Evolutionary conservation across 176 grass and related monocot genomes (phyloP).

Genomic region (Ensete glaucum): DNA sequence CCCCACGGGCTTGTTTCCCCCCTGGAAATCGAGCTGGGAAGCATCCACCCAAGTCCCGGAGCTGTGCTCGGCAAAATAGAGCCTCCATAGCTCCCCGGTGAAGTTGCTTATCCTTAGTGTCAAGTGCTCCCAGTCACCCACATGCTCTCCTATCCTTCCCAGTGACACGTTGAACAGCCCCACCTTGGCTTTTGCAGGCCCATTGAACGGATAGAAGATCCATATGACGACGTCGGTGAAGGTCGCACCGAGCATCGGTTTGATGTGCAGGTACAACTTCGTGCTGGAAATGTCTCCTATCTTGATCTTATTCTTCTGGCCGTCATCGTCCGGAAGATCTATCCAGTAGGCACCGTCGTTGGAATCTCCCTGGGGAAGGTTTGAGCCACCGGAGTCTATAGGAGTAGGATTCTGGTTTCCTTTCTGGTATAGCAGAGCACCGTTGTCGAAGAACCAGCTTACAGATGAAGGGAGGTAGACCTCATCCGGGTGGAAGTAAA

Average conservation of each 20-base stretch:
- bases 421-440: slow-evolving; percentile 66
- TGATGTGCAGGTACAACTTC: slow-evolving; percentile 55
- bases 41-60: slow-evolving; percentile 49
- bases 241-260: slow-evolving; percentile 79
- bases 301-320: slow-evolving; percentile 35
- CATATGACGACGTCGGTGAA: slow-evolving; percentile 60
- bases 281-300: slow-evolving; percentile 45
- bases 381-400: slow-evolving; percentile 49
- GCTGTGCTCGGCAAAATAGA: slow-evolving; percentile 63
- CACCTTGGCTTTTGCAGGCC: slow-evolving; percentile 54
- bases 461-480: too few relatives aligned
- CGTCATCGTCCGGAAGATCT: slow-evolving; percentile 42
- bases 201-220: slow-evolving; percentile 81
- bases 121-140: slow-evolving; percentile 87
- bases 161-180: slow-evolving; percentile 24
- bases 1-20: slow-evolving; percentile 29
- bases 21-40: slow-evolving; percentile 47
- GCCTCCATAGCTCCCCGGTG: slow-evolving; percentile 37
- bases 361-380: slow-evolving; percentile 55
- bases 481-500: too few relatives aligned
- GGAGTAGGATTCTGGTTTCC: slow-evolving; percentile 30
- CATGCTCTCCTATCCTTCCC: slow-evolving; percentile 61
- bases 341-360: slow-evolving; percentile 74
- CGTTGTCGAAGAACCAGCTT: too few relatives aligned
- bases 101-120: slow-evolving; percentile 82